These are phyloP conservation scores for Debaryomycetaceae sp. DNA, from an alignment of 1,139 yeast species.

Conservation along the genomic window DNA sequence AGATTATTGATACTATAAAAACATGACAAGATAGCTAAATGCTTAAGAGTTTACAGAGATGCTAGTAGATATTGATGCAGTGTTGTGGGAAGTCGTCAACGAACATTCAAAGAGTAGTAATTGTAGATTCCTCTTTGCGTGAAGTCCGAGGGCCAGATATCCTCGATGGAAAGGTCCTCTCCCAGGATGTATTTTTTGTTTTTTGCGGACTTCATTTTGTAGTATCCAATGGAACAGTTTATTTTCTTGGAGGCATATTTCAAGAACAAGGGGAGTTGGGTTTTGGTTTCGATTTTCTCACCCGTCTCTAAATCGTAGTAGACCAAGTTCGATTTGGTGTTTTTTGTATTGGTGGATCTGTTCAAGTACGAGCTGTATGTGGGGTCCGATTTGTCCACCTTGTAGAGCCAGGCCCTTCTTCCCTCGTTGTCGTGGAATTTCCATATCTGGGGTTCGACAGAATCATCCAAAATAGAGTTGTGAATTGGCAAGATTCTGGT, in stretches of 20 bases:
- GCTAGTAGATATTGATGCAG: background rate
- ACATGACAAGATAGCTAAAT: background rate
- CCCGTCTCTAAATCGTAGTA: constrained; percentile 67
- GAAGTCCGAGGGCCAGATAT: constrained; percentile 61
- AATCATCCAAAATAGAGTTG: constrained; percentile 23
- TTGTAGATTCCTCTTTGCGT: constrained; percentile 71
- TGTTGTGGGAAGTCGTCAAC: constrained; percentile 11
- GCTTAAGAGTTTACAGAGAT: background rate
- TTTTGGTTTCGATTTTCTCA: constrained; percentile 54
- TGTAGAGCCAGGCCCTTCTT: constrained; percentile 80
- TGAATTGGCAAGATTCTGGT: constrained; percentile 30
- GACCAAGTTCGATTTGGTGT: constrained; percentile 30
- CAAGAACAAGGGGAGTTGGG: constrained; percentile 56
- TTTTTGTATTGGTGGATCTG: constrained; percentile 8
- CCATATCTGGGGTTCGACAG: constrained; percentile 42
- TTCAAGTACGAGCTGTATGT: constrained; percentile 30
- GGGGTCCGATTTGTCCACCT: constrained; percentile 37
- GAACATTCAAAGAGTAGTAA: constrained; percentile 55
- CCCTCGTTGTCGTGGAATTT: constrained; percentile 60
- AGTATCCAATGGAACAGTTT: constrained; percentile 53
- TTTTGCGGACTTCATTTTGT: constrained; percentile 35
- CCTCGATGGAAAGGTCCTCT: constrained; percentile 35
- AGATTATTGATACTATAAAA: too few relatives aligned
- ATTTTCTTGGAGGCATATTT: constrained; percentile 64
- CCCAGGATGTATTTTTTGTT: constrained; percentile 25